Evolutionary conservation across 768 basidiomycete genomes (phyloP).

Genomic region (Collybiopsis confluens): DNA sequence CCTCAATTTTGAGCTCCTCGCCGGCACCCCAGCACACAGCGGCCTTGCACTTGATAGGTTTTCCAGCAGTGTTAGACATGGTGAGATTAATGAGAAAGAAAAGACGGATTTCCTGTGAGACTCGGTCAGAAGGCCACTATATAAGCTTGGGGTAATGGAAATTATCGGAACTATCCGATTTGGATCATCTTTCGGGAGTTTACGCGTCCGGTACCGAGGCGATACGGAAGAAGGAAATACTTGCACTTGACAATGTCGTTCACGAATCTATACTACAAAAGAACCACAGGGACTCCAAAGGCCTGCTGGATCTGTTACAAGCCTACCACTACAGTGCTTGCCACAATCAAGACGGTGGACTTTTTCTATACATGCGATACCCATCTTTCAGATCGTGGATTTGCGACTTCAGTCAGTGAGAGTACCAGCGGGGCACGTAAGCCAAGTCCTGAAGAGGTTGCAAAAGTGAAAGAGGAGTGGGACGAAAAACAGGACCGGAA

Average conservation of each 20-base stretch:
- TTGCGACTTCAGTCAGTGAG: slow-evolving; percentile 51
- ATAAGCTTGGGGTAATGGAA: background rate
- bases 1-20: slow-evolving; percentile 80
- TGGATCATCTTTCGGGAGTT: too few relatives aligned
- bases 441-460: slow-evolving; percentile 65
- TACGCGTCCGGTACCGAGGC: too few relatives aligned
- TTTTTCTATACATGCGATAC: slow-evolving; percentile 80
- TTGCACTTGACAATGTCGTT: slow-evolving; percentile 50
- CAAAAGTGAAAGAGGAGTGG: slow-evolving; percentile 76
- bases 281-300: slow-evolving; percentile 76
- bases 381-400: slow-evolving; percentile 80
- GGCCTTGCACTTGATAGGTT: slow-evolving; percentile 83
- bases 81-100: slow-evolving; percentile 4
- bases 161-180: background rate
- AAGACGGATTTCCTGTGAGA: background rate
- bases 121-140: slow-evolving; percentile 1
- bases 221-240: background rate
- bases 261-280: slow-evolving; percentile 85
- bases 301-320: slow-evolving; percentile 78
- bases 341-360: slow-evolving; percentile 78
- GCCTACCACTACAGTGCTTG: slow-evolving; percentile 79
- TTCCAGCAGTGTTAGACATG: slow-evolving; percentile 77
- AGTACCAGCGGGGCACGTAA: slow-evolving; percentile 27
- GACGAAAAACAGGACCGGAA: slow-evolving; percentile 67
- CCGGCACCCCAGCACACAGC: slow-evolving; percentile 95